These are phyloP conservation scores for Acacia pycnantha DNA, from an alignment of 331 rosid species.

Conservation along the genomic window DNA sequence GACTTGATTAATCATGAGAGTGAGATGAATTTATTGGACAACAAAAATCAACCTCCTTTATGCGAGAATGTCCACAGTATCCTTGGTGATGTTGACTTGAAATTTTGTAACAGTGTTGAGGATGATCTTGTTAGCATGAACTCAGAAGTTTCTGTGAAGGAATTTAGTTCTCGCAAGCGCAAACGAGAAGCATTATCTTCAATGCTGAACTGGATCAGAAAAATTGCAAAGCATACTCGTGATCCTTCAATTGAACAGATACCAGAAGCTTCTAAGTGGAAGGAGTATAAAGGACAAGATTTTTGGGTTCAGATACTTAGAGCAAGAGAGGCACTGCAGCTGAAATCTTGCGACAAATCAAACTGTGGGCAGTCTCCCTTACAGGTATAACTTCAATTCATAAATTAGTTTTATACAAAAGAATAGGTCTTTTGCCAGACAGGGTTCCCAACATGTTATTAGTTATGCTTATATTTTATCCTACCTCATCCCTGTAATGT, in stretches of 20 bases:
- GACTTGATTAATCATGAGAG: slow-evolving; percentile 31
- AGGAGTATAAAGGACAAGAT: slow-evolving; percentile 42
- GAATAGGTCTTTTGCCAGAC: neutral
- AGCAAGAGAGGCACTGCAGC: slow-evolving; percentile 51
- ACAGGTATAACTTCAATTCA: slow-evolving; percentile 53
- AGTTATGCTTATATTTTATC: slow-evolving; percentile 1
- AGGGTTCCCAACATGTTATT: neutral
- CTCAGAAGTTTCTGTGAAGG: slow-evolving; percentile 36
- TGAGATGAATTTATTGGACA: slow-evolving; percentile 27
- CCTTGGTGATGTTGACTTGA: slow-evolving; percentile 27
- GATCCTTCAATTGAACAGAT: slow-evolving; percentile 46
- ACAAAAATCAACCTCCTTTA: slow-evolving; percentile 25
- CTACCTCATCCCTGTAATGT: neutral
- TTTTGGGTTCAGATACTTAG: slow-evolving; percentile 59
- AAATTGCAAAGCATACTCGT: slow-evolving; percentile 49
- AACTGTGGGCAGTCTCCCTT: slow-evolving; percentile 41
- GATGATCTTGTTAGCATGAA: slow-evolving; percentile 20
- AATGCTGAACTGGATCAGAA: slow-evolving; percentile 72
- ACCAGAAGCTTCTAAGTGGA: slow-evolving; percentile 66
- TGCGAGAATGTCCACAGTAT: slow-evolving; percentile 20
- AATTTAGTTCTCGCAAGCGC: slow-evolving; percentile 44
- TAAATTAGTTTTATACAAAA: neutral
- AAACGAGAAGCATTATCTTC: slow-evolving; percentile 57
- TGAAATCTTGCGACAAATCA: slow-evolving; percentile 37
- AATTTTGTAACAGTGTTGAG: neutral